These are phyloP conservation scores for Pinus albicaulis DNA, from an alignment of 75 land plant genomes.

Conservation along the genomic window DNA sequence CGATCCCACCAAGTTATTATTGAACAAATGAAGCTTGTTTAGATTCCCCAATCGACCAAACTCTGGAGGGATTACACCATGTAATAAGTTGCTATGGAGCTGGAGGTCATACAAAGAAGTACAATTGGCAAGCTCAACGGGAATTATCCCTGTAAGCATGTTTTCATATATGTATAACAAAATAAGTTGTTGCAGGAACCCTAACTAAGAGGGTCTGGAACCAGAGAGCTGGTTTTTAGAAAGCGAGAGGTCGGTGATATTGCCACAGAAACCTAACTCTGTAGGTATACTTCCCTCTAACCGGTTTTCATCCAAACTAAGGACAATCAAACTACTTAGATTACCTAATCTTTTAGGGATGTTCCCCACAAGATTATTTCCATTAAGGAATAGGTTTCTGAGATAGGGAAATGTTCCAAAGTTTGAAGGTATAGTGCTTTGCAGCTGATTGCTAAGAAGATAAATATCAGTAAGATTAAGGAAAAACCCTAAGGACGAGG, in stretches of 20 bases:
- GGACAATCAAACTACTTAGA: constrained; percentile 13
- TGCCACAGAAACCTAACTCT: constrained; percentile 17
- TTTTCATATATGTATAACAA: constrained; percentile 13
- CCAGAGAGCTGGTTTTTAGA: constrained; percentile 19
- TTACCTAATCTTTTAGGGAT: constrained; percentile 21
- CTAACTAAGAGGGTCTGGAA: constrained; percentile 30
- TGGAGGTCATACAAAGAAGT: constrained; percentile 13
- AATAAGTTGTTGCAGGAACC: constrained; percentile 16
- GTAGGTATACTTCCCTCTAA: constrained; percentile 37
- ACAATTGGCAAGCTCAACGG: constrained; percentile 30
- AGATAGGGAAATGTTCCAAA: constrained; percentile 28
- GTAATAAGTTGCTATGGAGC: constrained; percentile 19
- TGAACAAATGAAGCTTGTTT: not conserved
- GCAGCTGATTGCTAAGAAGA: constrained; percentile 19
- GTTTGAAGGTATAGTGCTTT: constrained; percentile 24
- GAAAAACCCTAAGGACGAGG: constrained; percentile 22
- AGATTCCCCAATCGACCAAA: constrained; percentile 11
- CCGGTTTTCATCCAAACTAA: constrained; percentile 17
- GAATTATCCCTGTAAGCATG: constrained; percentile 23
- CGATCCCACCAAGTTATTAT: constrained; percentile 16
- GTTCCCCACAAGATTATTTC: constrained; percentile 25
- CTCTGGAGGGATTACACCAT: constrained; percentile 27
- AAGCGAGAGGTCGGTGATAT: constrained; percentile 4
- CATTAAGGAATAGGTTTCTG: constrained; percentile 16
- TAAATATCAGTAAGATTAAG: constrained; percentile 15